Evolutionary conservation across 2,329 filamentous ascomycete species (phyloP).

Genomic region (Stagonosporopsis cucurbitacearum): DNA sequence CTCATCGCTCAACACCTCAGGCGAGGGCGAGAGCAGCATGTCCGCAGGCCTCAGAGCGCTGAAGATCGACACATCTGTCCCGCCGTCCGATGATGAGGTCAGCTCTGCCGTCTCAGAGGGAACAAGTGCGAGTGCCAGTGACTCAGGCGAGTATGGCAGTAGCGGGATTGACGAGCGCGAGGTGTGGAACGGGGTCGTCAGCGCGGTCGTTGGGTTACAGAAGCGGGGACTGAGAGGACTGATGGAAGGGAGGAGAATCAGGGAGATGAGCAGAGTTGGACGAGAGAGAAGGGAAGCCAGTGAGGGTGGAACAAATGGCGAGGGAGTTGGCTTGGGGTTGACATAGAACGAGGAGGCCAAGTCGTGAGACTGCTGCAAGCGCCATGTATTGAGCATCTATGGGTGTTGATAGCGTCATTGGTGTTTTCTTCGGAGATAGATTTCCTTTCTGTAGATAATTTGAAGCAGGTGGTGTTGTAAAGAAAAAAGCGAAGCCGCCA

Average conservation of each 20-base stretch:
- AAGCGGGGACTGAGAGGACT: slow-evolving; percentile 89
- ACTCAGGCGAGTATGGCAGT: slow-evolving; percentile 44
- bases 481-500: neutral
- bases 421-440: slow-evolving; percentile 2
- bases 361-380: neutral
- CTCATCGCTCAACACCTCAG: slow-evolving; percentile 16
- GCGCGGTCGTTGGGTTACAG: slow-evolving; percentile 91
- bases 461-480: neutral
- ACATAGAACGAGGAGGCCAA: neutral
- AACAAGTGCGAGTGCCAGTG: slow-evolving; percentile 41
- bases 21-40: slow-evolving; percentile 36
- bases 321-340: slow-evolving; percentile 11
- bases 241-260: slow-evolving; percentile 90
- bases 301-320: slow-evolving; percentile 13
- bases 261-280: slow-evolving; percentile 67
- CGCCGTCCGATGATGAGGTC: slow-evolving; percentile 43
- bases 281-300: slow-evolving; percentile 11
- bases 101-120: slow-evolving; percentile 41
- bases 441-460: slow-evolving; percentile 16
- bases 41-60: slow-evolving; percentile 49
- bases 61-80: slow-evolving; percentile 59
- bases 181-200: slow-evolving; percentile 80
- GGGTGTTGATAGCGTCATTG: slow-evolving; percentile 3
- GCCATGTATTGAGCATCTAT: slow-evolving; percentile 1
- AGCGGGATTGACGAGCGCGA: slow-evolving; percentile 59